Evolutionary conservation across 208 protist species (phyloP), one percentile per base, ranked within the genome.

Genomic region (Lotmaria passim): DNA sequence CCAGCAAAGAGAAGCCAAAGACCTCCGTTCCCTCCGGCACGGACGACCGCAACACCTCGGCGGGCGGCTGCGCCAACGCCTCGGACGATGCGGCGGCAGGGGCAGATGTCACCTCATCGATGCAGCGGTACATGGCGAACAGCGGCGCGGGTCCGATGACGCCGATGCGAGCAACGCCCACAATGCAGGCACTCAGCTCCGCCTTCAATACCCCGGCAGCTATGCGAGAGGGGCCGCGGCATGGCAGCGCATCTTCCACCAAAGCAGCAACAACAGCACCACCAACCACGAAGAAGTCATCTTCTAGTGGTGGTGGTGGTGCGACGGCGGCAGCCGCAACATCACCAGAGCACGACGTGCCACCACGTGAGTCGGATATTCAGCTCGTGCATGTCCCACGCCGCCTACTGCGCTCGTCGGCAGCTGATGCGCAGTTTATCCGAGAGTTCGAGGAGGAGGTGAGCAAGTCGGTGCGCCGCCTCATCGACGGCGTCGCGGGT

Each of bases 401-500:
- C 56, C 50, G 58, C 15, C 46, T 79, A 21, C 46, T 68, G 64
- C 50, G 60, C 15, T 10, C 67, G 6, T 76, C 73, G 12, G 53
- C 51, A 0, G 70, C 50, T 17, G 60, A 66, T 24, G 65, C 64
- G 21, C 65, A 59, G 60, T 81, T 73, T 43, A 46, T 81, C 38
- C 62, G 64, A 30, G 71, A 77, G 21, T 70, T 71, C 23, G 71
- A 70, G 48, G 71, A 67, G 21, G 71, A 77, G 31, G 71, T 77
- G 36, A 77, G 56, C 57, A 55, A 61, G 56, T 77, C 71, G 17
- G 36, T 70, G 1, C 69, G 47, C 19, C 34, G 43, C 41, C 56
- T 67, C 51, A 15, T 67, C 8, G 62, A 69, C 36, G 46, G 34
- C 34, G 58, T 53, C 31, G 46, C 47, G 23, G 36, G 62, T 5